These are phyloP conservation scores for Escovopsis sp. DNA, from an alignment of 2,329 filamentous ascomycete species.

Conservation along the genomic window DNA sequence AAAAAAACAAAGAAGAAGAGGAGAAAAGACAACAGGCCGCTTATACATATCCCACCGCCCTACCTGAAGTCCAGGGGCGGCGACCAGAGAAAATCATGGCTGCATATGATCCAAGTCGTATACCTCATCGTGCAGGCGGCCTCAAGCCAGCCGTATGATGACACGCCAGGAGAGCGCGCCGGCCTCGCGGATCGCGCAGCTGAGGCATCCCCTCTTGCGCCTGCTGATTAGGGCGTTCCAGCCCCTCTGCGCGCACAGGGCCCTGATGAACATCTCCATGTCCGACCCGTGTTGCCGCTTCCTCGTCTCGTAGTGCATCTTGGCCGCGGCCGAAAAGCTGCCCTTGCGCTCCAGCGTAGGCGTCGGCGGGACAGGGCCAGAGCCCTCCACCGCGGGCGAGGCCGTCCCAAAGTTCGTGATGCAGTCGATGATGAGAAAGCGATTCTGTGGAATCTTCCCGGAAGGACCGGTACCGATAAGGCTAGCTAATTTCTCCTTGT, in stretches of 20 bases:
- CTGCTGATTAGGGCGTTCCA: slow-evolving; percentile 60
- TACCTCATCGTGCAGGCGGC: not conserved
- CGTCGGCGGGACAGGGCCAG: slow-evolving; percentile 13
- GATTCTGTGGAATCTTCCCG: slow-evolving; percentile 16
- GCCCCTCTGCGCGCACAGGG: slow-evolving; percentile 58
- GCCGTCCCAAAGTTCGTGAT: slow-evolving; percentile 37
- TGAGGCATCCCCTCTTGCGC: slow-evolving; percentile 51
- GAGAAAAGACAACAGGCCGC: no score
- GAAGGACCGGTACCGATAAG: slow-evolving; percentile 22
- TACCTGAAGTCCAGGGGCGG: no score
- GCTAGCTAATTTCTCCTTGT: slow-evolving; percentile 29
- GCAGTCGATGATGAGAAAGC: slow-evolving; percentile 47
- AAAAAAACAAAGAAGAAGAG: no score
- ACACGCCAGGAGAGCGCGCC: slow-evolving; percentile 54
- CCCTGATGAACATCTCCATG: slow-evolving; percentile 54
- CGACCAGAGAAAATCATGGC: no score
- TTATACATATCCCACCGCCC: no score
- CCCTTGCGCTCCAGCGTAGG: slow-evolving; percentile 18
- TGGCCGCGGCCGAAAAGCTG: slow-evolving; percentile 27
- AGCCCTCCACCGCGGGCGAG: slow-evolving; percentile 29
- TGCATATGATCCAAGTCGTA: no score
- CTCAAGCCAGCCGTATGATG: slow-evolving; percentile 42
- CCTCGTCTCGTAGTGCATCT: slow-evolving; percentile 41
- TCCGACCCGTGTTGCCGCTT: slow-evolving; percentile 46
- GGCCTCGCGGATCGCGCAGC: slow-evolving; percentile 61